phyloP scores from a whole-genome alignment of 2,329 filamentous ascomycete genomes.

The Exserohilum turcica region DNA sequence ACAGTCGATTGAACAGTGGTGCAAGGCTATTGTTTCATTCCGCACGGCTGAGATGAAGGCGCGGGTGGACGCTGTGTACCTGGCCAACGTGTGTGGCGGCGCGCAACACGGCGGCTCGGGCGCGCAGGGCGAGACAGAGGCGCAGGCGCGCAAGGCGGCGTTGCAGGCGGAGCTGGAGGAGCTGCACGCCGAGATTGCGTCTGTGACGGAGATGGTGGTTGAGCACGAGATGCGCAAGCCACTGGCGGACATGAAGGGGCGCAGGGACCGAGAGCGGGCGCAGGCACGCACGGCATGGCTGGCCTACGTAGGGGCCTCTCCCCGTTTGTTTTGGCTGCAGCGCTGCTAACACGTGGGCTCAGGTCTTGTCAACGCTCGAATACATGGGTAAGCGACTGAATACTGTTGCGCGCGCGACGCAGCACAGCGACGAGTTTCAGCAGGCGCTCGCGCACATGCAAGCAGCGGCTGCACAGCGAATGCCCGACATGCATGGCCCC shows the following conservation, averaged over 20 bases:
- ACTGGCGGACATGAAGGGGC: slow-evolving; percentile 53
- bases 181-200: slow-evolving; percentile 70
- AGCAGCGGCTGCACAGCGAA: slow-evolving; percentile 32
- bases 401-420: slow-evolving; percentile 31
- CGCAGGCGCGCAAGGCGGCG: slow-evolving; percentile 57
- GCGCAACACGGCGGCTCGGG: slow-evolving; percentile 11
- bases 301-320: slow-evolving; percentile 46
- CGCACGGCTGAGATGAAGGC: slow-evolving; percentile 50
- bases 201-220: slow-evolving; percentile 72
- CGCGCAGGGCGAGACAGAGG: slow-evolving; percentile 45
- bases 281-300: slow-evolving; percentile 49
- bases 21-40: slow-evolving; percentile 51
- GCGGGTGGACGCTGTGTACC: slow-evolving; percentile 59
- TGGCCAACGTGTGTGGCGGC: slow-evolving; percentile 46
- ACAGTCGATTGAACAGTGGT: slow-evolving; percentile 61
- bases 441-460: slow-evolving; percentile 39
- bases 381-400: slow-evolving; percentile 49
- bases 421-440: slow-evolving; percentile 36
- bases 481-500: slow-evolving; percentile 23
- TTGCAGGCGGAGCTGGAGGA: slow-evolving; percentile 71
- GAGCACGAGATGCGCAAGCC: slow-evolving; percentile 71
- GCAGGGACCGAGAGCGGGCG: slow-evolving; percentile 42
- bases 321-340: rapidly evolving
- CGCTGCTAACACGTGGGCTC: slow-evolving; percentile 13
- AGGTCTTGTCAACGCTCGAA: slow-evolving; percentile 49